A percentile compares a stretch with the other conserved stretches of the same genome.
These are phyloP conservation scores for Glutinoglossum americanum DNA, from an alignment of 495 filamentous ascomycete genomes.

Conservation along the genomic window DNA sequence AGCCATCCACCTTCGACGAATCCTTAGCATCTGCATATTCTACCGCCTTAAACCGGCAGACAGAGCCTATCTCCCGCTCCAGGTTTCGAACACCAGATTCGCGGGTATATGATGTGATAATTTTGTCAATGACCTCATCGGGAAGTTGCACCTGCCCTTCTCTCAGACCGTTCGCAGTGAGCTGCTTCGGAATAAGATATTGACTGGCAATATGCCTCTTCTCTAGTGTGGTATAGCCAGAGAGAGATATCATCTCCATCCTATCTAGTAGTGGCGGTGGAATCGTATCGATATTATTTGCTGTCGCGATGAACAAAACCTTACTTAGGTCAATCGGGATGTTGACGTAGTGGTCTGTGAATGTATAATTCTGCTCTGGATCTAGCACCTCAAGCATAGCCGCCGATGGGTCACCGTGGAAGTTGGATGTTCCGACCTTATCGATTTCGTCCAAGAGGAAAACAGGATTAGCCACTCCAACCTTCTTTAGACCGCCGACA, in stretches of 20 bases:
- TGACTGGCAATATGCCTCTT: conserved; percentile 88
- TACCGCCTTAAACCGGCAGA: conserved; percentile 89
- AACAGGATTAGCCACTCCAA: conserved; percentile 87
- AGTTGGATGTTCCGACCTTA: conserved; percentile 80
- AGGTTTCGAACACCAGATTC: conserved; percentile 96
- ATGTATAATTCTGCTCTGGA: conserved; percentile 90
- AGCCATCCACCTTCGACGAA: conserved; percentile 38
- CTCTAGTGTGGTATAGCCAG: conserved; percentile 95
- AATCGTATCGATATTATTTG: conserved; percentile 89
- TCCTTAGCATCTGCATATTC: conserved; percentile 83
- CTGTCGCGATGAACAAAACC: conserved; percentile 96
- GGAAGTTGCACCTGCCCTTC: conserved; percentile 51
- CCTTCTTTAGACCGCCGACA: conserved; percentile 87
- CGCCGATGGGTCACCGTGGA: conserved; percentile 93
- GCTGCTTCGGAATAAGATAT: conserved; percentile 88
- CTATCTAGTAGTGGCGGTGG: conserved; percentile 84
- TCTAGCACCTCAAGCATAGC: conserved; percentile 98
- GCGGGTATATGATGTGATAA: conserved; percentile 88
- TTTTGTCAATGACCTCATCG: conserved; percentile 74
- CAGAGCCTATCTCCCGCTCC: conserved; percentile 83
- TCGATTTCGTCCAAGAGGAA: conserved; percentile 97
- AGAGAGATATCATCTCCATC: conserved; percentile 85
- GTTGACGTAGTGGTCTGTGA: conserved; percentile 90
- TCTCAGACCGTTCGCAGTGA: conserved; percentile 54
- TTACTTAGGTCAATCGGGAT: conserved; percentile 92